Conservation (phyloP, 2,329 filamentous ascomycete genomes). For the Aureobasidium sp. region DNA sequence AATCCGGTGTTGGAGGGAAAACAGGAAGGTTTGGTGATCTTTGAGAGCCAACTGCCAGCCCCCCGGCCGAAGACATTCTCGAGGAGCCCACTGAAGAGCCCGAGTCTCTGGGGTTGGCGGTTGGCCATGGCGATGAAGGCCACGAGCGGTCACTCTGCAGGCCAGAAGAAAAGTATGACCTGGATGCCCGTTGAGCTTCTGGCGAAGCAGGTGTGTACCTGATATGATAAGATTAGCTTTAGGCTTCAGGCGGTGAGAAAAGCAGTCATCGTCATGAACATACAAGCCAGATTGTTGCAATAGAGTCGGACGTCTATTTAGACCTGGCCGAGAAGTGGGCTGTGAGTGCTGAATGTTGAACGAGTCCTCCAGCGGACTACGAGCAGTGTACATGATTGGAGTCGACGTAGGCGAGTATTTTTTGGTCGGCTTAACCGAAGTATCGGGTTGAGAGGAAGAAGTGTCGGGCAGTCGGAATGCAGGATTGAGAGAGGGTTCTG, state of each 20-base stretch:
- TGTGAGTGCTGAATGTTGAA: constrained; percentile 3
- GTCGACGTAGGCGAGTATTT: constrained; percentile 18
- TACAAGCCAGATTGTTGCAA: constrained; percentile 10
- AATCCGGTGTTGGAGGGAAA: constrained; percentile 2
- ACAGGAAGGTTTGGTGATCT: background rate
- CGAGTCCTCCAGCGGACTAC: constrained; percentile 1
- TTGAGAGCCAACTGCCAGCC: constrained; percentile 10
- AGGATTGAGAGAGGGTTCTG: constrained; percentile 15
- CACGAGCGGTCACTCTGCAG: constrained; percentile 2
- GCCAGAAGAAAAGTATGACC: constrained; percentile 6
- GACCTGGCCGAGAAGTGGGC: background rate
- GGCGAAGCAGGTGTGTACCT: constrained; percentile 11
- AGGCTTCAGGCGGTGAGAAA: background rate
- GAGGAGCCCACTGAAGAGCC: constrained; percentile 5
- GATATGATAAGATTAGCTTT: constrained; percentile 11
- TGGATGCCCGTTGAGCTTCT: background rate
- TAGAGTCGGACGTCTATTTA: constrained; percentile 6
- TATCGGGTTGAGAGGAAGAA: constrained; percentile 74
- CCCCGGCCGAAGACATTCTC: background rate
- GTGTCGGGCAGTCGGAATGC: constrained; percentile 42
- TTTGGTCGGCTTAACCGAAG: constrained; percentile 11
- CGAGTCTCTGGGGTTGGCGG: constrained; percentile 7
- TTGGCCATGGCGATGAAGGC: constrained; percentile 9
- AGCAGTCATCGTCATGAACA: background rate
- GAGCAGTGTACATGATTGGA: constrained; percentile 14